Percentiles rank a stretch among this genome's conserved stretches.
Evolutionary conservation across 306 rosid species (phyloP).

Genomic region (Begonia peltatifolia): DNA sequence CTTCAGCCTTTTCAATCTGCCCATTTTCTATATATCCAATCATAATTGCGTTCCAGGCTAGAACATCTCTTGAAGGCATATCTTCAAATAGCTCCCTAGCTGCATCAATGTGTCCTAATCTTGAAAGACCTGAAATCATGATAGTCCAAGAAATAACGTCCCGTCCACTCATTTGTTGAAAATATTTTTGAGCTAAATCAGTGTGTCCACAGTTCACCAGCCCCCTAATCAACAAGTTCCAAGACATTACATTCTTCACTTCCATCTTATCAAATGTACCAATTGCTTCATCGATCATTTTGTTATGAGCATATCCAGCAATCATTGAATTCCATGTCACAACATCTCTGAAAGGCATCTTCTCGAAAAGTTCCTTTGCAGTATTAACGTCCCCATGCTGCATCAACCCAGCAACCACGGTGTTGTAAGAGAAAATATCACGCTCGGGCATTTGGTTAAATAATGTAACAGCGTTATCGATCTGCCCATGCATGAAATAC

Average conservation of each 20-base stretch:
- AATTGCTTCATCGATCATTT: conserved; percentile 21
- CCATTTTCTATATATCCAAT: conserved; percentile 29
- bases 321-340: conserved; percentile 44
- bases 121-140: conserved; percentile 24
- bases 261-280: conserved; percentile 24
- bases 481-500: conserved; percentile 15
- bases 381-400: conserved; percentile 29
- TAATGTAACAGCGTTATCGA: conserved; percentile 11
- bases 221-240: conserved; percentile 42
- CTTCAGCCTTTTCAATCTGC: conserved; percentile 18
- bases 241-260: conserved; percentile 33
- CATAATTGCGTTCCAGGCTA: conserved; percentile 37
- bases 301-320: conserved; percentile 32
- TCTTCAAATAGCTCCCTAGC: conserved; percentile 27
- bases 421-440: conserved; percentile 32
- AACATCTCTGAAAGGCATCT: conserved; percentile 26
- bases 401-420: conserved; percentile 40
- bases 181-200: conserved; percentile 27
- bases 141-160: conserved; percentile 43
- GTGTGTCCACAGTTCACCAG: conserved; percentile 24
- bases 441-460: conserved; percentile 22
- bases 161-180: conserved; percentile 14
- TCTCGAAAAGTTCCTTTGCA: conserved; percentile 20
- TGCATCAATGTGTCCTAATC: conserved; percentile 21
- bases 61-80: conserved; percentile 27